These are phyloP conservation scores for Diaporthe longicolla DNA, from an alignment of 2,329 filamentous ascomycete genomes.

Conservation along the genomic window DNA sequence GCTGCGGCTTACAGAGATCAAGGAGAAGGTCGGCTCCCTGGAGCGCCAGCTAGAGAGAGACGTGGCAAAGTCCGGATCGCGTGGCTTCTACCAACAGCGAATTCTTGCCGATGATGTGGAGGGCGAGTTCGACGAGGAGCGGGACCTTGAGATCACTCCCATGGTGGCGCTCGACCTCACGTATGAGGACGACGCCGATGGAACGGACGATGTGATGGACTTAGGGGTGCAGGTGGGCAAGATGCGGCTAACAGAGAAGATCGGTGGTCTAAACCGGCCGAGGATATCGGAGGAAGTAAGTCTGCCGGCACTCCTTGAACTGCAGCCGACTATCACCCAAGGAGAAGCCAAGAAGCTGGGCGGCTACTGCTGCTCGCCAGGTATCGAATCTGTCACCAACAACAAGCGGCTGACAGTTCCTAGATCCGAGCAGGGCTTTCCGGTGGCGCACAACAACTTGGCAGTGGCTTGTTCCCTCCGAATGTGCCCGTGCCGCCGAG, in stretches of 20 bases:
- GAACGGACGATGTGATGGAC: slow-evolving; percentile 75
- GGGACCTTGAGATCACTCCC: slow-evolving; percentile 72
- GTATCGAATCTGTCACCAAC: background rate
- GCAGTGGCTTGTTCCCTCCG: slow-evolving; percentile 37
- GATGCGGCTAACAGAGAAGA: slow-evolving; percentile 80
- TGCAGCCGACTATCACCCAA: background rate
- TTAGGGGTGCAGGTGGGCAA: slow-evolving; percentile 79
- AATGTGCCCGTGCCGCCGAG: slow-evolving; percentile 43
- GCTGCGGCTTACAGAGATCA: slow-evolving; percentile 80
- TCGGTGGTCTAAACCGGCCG: slow-evolving; percentile 80
- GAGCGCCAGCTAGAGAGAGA: slow-evolving; percentile 79
- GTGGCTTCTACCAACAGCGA: slow-evolving; percentile 52
- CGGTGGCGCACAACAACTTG: slow-evolving; percentile 42
- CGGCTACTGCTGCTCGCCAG: background rate
- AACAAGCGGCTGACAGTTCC: slow-evolving; percentile 13
- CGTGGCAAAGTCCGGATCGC: slow-evolving; percentile 64
- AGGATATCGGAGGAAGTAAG: slow-evolving; percentile 78
- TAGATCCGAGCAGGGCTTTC: slow-evolving; percentile 55
- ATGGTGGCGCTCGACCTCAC: slow-evolving; percentile 75
- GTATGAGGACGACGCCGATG: slow-evolving; percentile 75
- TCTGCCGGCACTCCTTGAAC: background rate
- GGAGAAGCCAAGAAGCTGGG: background rate
- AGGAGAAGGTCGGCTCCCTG: slow-evolving; percentile 81
- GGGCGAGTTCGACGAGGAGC: slow-evolving; percentile 71
- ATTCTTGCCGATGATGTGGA: slow-evolving; percentile 66